phyloP scores from a whole-genome alignment of 2,329 filamentous ascomycete genomes.

The Endothia cerciana region DNA sequence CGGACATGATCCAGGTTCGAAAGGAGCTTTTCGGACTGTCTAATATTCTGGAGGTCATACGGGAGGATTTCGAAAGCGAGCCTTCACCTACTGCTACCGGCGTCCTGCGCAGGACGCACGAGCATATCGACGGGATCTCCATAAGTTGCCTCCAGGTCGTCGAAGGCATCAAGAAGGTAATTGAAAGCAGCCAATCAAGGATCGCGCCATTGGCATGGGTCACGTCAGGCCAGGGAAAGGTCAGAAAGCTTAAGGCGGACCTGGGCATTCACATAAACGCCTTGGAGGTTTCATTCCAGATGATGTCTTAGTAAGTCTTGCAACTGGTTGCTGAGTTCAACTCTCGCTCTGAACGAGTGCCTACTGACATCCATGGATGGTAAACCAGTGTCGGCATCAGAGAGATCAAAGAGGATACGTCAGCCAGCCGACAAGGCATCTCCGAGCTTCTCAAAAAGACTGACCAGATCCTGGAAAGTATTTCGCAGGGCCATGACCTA shows the following conservation, averaged over 20 bases:
- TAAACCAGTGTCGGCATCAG: slow-evolving; percentile 2
- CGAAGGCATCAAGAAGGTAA: not conserved
- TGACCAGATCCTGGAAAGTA: not conserved
- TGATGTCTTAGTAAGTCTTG: slow-evolving; percentile 7
- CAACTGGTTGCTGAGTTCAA: not conserved
- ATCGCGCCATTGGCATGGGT: not conserved
- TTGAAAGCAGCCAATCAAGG: not conserved
- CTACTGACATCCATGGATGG: too few species aligned
- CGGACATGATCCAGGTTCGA: slow-evolving; percentile 15
- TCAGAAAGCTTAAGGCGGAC: slow-evolving; percentile 8
- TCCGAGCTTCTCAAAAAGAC: slow-evolving; percentile 1
- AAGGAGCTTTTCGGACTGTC: slow-evolving; percentile 13
- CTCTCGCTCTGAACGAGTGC: too few species aligned
- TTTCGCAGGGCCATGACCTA: not conserved
- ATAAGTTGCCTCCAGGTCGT: not conserved
- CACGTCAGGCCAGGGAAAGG: not conserved
- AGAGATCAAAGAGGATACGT: slow-evolving; percentile 16
- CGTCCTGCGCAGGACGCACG: not conserved
- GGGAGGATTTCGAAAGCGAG: not conserved
- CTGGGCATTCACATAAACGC: not conserved
- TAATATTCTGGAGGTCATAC: not conserved
- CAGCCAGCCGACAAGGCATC: slow-evolving; percentile 4
- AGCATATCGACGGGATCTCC: slow-evolving; percentile 5
- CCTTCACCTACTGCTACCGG: not conserved
- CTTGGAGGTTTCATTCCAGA: slow-evolving; percentile 13